Evolutionary conservation across 2,329 filamentous ascomycete genomes (phyloP), one percentile per base, ranked within the genome.

Genomic region (Sordariomycetes sp.): DNA sequence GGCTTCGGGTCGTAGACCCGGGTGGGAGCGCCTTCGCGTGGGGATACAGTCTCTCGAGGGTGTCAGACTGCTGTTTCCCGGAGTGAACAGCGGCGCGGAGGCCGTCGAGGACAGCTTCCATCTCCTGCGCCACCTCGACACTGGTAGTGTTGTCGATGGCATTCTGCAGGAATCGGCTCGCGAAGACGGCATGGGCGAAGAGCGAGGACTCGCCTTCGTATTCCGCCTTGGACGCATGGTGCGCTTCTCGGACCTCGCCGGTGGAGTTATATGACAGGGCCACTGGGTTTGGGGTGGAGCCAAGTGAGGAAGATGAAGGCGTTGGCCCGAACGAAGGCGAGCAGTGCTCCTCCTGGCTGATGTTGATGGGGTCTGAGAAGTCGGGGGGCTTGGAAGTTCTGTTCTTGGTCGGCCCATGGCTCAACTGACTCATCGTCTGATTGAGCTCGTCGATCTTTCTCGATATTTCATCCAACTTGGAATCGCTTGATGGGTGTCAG

Each of bases 101-200:
- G 3, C 57, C 53, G 1, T 63, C 58, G 8, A 65, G 50, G 10
- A 61, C 59, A 0, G 60, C 57, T 17, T 57, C 57, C 62, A 65
- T 65, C 34, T 64, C 64, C 1, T 56, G 42, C 0, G 61, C 61
- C 10, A 64, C 55, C 3, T 63, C 59, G 1, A 57, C 53, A 1
- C 58, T 56, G 2, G 58, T 56, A 10, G 58, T 61, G 42, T 58
- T 62, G 36, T 45, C 60, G 25, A 65, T 58, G 25, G 61, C 61
- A 25, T 61, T 61, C 48, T 64, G 62, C 7, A 65, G 59, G 35
- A 65, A 64, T 24, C 25, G 59, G 10, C 59, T 62, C 1, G 64
- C 64, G 60, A 77, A 76, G 15, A 68, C 69, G 2, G 74, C 72
- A 57, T 76, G 74, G 1, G 74, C 74, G 8, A 73, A 68, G 22